Conservation (phyloP, 129 eudicot species). For the Centaurea solstitialis region DNA sequence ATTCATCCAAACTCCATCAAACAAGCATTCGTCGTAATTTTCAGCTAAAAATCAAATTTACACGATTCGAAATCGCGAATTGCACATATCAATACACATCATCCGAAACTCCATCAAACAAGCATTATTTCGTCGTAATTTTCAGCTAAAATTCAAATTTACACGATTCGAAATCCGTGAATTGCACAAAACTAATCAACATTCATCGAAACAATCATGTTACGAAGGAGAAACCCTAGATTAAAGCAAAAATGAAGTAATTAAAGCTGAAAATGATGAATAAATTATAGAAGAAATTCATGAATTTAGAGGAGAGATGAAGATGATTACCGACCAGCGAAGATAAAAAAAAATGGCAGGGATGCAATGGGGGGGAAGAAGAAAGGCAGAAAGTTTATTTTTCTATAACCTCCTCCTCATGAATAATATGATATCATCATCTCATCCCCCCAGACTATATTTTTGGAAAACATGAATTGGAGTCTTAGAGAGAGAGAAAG, state of each 20-base stretch:
- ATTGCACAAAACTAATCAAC: no score
- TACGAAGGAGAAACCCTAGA: background rate
- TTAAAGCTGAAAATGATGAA: background rate
- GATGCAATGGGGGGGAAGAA: constrained; percentile 36
- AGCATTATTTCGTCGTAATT: background rate
- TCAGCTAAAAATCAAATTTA: no score
- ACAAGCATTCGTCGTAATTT: background rate
- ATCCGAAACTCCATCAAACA: background rate
- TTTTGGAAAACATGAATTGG: constrained; percentile 28
- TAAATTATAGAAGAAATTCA: constrained; percentile 4
- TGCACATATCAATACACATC: background rate
- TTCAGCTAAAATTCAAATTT: no score
- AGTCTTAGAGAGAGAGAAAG: constrained; percentile 29
- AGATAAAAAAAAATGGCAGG: constrained; percentile 35
- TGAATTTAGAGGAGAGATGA: background rate
- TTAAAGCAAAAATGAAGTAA: no score
- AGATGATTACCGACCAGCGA: constrained; percentile 36
- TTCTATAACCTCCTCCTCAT: constrained; percentile 21
- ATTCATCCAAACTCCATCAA: no score
- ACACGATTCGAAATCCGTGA: no score
- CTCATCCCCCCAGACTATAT: constrained; percentile 25
- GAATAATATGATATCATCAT: constrained; percentile 20
- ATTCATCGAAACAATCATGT: background rate
- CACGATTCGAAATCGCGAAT: background rate
- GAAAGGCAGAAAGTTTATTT: background rate